Evolutionary conservation across 164 flowering plant species (phyloP), one percentile per base, ranked within the genome.

Genomic region (Umbellularia californica): DNA sequence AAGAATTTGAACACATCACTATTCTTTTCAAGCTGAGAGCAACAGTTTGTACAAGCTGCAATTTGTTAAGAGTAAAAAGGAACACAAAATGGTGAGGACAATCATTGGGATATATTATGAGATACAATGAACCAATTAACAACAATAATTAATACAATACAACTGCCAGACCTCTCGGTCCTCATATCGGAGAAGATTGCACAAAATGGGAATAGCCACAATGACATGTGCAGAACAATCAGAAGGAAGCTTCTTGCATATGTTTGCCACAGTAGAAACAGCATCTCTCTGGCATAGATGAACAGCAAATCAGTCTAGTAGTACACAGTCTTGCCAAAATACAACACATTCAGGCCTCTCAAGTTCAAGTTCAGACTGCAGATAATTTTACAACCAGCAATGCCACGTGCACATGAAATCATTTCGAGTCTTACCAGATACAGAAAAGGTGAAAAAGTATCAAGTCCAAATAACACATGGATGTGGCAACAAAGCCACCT

Each of bases 151-250:
- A 20, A 64, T 17, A 69, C 11, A n/a, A 20, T 69, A n/a, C 52
- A 55, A 27, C 10, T 17, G 4, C 13, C 27, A 76, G 30, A 92
- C 99, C 96, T 89, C 90, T 27, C 70, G 80, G 82, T 96, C 99
- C 79, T 96, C 97, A 72, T 92, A 85, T 73, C 83, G 94, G 60
- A 96, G 94, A 85, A 94, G 90, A 82, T 87, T 86, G 81, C 97
- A 94, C 77, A 96, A 82, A 72, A 81, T 79, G 47, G 99, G 98
- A 78, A 92, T 87, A 50, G 99, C 97, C 71, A 87, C 98, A 87
- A 90, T 85, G 81, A 89, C 81, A 77, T 76, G 82, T 58, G 89
- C 67, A 52, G 88, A 77, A 74, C 83, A 74, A 70, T 89, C 92
- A 60, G 92, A 81, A 20, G 92, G 92, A 72, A 94, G 90, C 79